Percentiles rank a stretch among this genome's conserved stretches.
Evolutionary conservation across 73 alveolate genomes (phyloP).

Genomic region (Paramecium sonneborni): DNA sequence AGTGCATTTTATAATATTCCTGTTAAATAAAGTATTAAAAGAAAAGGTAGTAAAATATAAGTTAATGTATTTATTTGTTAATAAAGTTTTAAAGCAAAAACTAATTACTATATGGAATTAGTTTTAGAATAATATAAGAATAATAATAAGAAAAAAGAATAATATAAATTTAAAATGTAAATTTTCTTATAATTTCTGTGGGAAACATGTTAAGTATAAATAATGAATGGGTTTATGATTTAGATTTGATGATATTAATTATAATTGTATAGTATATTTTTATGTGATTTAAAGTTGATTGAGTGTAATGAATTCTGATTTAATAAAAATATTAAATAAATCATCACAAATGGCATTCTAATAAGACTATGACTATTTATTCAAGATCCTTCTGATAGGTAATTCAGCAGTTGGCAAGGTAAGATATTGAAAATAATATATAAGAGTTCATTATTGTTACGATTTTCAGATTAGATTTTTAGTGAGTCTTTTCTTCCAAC

Average conservation of each 20-base stretch:
- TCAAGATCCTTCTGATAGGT: constrained; percentile 73
- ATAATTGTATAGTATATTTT: constrained; percentile 9
- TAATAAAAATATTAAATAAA: background rate
- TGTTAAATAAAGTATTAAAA: no score
- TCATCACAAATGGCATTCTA: constrained; percentile 55
- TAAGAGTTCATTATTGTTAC: constrained; percentile 68
- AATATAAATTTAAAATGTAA: background rate
- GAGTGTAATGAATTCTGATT: constrained; percentile 34
- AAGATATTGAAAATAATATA: background rate
- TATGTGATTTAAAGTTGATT: background rate
- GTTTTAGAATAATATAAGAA: background rate
- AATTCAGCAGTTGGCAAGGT: constrained; percentile 78
- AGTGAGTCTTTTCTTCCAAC: constrained; percentile 76
- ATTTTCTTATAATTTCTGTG: constrained; percentile 36
- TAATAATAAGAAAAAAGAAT: background rate
- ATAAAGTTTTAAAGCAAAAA: no score
- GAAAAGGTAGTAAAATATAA: no score
- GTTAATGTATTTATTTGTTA: no score
- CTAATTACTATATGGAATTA: background rate
- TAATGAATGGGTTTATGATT: background rate
- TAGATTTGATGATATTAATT: background rate
- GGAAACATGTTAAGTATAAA: background rate
- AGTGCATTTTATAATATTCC: no score
- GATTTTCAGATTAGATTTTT: constrained; percentile 75
- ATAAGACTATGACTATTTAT: constrained; percentile 75